Percentiles rank a stretch among this genome's conserved stretches.
Conservation (phyloP, 352 stramenopile species). For the Phytophthora parvispora region DNA sequence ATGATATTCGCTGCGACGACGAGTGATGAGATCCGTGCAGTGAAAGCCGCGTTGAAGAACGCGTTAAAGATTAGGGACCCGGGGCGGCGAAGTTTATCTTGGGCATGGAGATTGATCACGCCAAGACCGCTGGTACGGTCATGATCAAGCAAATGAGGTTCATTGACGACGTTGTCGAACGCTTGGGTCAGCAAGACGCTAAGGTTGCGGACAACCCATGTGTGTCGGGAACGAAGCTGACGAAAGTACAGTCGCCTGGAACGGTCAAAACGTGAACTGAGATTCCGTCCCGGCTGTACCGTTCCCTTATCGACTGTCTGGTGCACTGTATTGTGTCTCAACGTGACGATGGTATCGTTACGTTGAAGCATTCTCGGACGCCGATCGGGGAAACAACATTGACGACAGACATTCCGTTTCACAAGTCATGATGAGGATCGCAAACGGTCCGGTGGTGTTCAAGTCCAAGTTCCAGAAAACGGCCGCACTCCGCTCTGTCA, state of each 20-base stretch:
- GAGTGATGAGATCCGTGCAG: background rate
- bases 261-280: background rate
- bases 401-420: constrained; percentile 1
- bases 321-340: background rate
- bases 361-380: background rate
- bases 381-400: constrained; percentile 1
- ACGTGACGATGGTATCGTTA: background rate
- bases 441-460: background rate
- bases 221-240: background rate
- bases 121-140: background rate
- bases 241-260: background rate
- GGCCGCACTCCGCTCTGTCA: constrained; percentile 2
- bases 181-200: background rate
- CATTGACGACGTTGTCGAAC: constrained; percentile 2
- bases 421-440: background rate
- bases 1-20: background rate
- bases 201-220: constrained; percentile 3
- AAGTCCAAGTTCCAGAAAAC: constrained; percentile 8
- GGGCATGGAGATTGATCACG: constrained; percentile 2
- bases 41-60: background rate
- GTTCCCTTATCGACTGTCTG: background rate
- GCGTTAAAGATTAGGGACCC: constrained; percentile 6
- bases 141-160: constrained; percentile 3
- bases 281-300: background rate
- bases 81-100: background rate